These are phyloP conservation scores for Alternaria gaisen DNA, from an alignment of 2,329 filamentous ascomycete species.

Conservation along the genomic window DNA sequence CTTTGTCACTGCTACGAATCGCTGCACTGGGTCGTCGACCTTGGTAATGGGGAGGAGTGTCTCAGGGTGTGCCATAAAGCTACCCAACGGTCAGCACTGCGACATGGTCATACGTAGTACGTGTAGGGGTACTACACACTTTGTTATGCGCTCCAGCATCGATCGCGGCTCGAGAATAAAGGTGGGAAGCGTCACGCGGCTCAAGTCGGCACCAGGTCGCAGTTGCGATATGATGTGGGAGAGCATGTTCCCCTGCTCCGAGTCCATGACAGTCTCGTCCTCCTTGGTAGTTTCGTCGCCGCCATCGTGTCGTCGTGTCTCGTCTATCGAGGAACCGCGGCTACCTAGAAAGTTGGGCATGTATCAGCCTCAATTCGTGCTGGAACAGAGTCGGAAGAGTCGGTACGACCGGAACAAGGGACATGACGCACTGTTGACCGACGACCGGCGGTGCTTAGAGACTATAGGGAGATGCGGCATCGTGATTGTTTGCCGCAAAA, in stretches of 20 bases:
- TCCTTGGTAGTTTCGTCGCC: slow-evolving; percentile 55
- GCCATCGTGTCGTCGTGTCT: slow-evolving; percentile 44
- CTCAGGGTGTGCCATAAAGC: slow-evolving; percentile 99
- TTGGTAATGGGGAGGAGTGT: slow-evolving; percentile 87
- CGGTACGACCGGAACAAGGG: slow-evolving; percentile 16
- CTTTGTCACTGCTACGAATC: slow-evolving; percentile 95
- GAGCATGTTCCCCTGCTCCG: slow-evolving; percentile 95
- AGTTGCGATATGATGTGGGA: slow-evolving; percentile 97
- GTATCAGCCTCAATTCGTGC: slow-evolving; percentile 27
- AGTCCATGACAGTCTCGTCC: slow-evolving; percentile 84
- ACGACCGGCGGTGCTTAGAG: slow-evolving; percentile 35
- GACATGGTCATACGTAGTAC: too few relatives aligned
- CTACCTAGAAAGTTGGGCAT: slow-evolving; percentile 39
- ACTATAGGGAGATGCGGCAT: slow-evolving; percentile 50
- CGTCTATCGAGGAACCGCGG: slow-evolving; percentile 54
- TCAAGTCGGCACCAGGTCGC: slow-evolving; percentile 92
- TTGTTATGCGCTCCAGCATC: slow-evolving; percentile 98
- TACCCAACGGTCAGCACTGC: slow-evolving; percentile 52
- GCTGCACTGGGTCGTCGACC: slow-evolving; percentile 86
- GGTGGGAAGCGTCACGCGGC: slow-evolving; percentile 91
- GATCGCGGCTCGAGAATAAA: slow-evolving; percentile 98
- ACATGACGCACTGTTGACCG: slow-evolving; percentile 42
- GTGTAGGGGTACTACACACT: slow-evolving; percentile 67
- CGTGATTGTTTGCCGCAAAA: slow-evolving; percentile 10
- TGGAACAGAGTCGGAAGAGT: slow-evolving; percentile 3